A percentile compares a stretch with the other conserved stretches of the same genome.
Conservation (phyloP, 345 rosid species). For the Excoecaria agallocha region DNA sequence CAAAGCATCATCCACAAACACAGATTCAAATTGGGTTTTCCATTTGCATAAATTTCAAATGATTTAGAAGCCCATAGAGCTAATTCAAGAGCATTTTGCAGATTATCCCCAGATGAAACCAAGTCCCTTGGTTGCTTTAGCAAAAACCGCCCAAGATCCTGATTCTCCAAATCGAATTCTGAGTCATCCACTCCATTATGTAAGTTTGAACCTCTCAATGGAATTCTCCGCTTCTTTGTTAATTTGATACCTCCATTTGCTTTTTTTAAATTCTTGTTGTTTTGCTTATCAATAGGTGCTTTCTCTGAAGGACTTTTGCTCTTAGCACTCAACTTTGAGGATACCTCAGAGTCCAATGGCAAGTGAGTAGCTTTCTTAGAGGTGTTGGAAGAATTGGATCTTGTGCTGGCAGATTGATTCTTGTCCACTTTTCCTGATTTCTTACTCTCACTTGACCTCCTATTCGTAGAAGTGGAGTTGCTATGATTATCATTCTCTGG, state of each 20-base stretch:
- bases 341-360: conserved; percentile 27
- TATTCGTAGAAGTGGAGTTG: conserved; percentile 42
- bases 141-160: conserved; percentile 65
- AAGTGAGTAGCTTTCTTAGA: conserved; percentile 21
- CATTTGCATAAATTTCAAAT: conserved; percentile 58
- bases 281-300: conserved; percentile 35
- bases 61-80: conserved; percentile 57
- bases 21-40: conserved; percentile 39
- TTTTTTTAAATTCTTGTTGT: conserved; percentile 42
- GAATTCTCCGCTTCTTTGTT: conserved; percentile 40
- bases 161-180: conserved; percentile 44
- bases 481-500: conserved; percentile 39
- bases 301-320: conserved; percentile 36
- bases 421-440: conserved; percentile 47
- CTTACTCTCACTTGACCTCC: conserved; percentile 39
- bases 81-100: conserved; percentile 64
- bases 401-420: conserved; percentile 31
- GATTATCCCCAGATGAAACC: conserved; percentile 69
- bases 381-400: conserved; percentile 38
- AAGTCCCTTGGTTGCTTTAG: conserved; percentile 71
- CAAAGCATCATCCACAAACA: not conserved
- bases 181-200: conserved; percentile 40
- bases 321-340: conserved; percentile 41
- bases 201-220: conserved; percentile 26
- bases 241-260: conserved; percentile 28